These are phyloP conservation scores for Aspergillus japonicus DNA, from an alignment of 2,329 filamentous ascomycete species.

Conservation along the genomic window DNA sequence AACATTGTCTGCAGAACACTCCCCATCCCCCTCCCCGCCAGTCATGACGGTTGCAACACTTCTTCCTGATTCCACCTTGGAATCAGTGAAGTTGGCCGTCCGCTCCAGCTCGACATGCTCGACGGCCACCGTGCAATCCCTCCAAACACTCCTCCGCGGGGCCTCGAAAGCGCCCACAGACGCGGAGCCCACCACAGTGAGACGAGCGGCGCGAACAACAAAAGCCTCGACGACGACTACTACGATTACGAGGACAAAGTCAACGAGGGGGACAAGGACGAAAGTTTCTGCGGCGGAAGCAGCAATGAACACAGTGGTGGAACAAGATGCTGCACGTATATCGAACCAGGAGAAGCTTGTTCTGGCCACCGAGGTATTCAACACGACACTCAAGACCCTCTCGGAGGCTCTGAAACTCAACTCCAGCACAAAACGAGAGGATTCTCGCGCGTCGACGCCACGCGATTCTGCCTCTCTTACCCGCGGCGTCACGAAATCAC, in stretches of 20 bases:
- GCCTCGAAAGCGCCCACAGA: slow-evolving; percentile 24
- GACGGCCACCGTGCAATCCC: slow-evolving; percentile 38
- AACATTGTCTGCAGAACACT: background rate
- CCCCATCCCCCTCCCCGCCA: background rate
- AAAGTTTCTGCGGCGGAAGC: slow-evolving; percentile 26
- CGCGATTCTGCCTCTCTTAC: slow-evolving; percentile 25
- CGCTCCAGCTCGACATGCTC: slow-evolving; percentile 57
- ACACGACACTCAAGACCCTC: slow-evolving; percentile 44
- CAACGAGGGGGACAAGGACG: slow-evolving; percentile 26
- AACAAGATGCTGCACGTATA: slow-evolving; percentile 29
- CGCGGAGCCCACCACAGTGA: slow-evolving; percentile 19
- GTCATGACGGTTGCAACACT: slow-evolving; percentile 36
- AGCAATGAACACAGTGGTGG: slow-evolving; percentile 24
- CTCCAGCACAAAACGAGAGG: slow-evolving; percentile 15
- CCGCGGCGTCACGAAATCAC: slow-evolving; percentile 26
- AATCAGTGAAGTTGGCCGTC: slow-evolving; percentile 56
- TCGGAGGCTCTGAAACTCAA: slow-evolving; percentile 41
- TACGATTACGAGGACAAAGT: slow-evolving; percentile 25
- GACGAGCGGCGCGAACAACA: slow-evolving; percentile 24
- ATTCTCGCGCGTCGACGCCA: slow-evolving; percentile 13
- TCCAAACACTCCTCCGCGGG: slow-evolving; percentile 40
- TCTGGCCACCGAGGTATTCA: slow-evolving; percentile 49
- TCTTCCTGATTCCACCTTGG: slow-evolving; percentile 31
- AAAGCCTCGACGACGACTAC: slow-evolving; percentile 24
- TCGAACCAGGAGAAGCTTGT: slow-evolving; percentile 41